Percentiles rank a stretch among this genome's conserved stretches.
phyloP scores from a whole-genome alignment of 2,329 filamentous ascomycete species.

The Magnaporthales sp. region DNA sequence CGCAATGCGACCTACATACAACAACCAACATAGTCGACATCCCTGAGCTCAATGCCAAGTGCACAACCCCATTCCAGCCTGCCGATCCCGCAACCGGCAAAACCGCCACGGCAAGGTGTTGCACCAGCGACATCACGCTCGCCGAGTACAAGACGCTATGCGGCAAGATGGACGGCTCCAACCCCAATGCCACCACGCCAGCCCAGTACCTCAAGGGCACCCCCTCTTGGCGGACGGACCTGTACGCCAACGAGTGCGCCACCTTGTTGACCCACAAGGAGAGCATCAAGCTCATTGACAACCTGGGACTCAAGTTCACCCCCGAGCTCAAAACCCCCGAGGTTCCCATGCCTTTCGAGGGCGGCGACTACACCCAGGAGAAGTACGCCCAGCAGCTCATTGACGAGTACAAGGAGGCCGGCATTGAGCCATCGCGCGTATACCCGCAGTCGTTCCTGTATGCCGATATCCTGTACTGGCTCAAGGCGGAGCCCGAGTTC shows the following conservation, averaged over 20 bases:
- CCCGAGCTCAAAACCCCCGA: constrained; percentile 23
- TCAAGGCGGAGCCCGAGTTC: constrained; percentile 50
- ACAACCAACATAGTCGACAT: constrained; percentile 58
- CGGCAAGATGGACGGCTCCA: constrained; percentile 61
- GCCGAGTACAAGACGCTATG: constrained; percentile 60
- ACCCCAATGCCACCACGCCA: constrained; percentile 47
- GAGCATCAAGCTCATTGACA: constrained; percentile 8
- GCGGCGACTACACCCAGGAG: constrained; percentile 52
- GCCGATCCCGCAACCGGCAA: constrained; percentile 31
- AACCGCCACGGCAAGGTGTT: constrained; percentile 55
- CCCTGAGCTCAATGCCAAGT: constrained; percentile 56
- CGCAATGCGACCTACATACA: constrained; percentile 58
- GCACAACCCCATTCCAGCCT: constrained; percentile 51
- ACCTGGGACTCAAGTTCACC: constrained; percentile 9
- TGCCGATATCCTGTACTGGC: constrained; percentile 58
- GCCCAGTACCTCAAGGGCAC: constrained; percentile 50
- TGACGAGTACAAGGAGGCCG: constrained; percentile 45
- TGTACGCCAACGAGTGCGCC: constrained; percentile 39
- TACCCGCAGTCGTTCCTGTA: constrained; percentile 60
- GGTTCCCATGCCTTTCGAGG: constrained; percentile 61
- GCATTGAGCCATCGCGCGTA: constrained; percentile 44
- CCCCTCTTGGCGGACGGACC: constrained; percentile 52
- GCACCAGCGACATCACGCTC: constrained; percentile 62
- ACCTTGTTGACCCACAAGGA: constrained; percentile 8
- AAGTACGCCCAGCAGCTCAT: constrained; percentile 57